Percentiles rank a stretch among this genome's conserved stretches.
Conservation (phyloP, 129 eudicot species). For the Apium graveolens region DNA sequence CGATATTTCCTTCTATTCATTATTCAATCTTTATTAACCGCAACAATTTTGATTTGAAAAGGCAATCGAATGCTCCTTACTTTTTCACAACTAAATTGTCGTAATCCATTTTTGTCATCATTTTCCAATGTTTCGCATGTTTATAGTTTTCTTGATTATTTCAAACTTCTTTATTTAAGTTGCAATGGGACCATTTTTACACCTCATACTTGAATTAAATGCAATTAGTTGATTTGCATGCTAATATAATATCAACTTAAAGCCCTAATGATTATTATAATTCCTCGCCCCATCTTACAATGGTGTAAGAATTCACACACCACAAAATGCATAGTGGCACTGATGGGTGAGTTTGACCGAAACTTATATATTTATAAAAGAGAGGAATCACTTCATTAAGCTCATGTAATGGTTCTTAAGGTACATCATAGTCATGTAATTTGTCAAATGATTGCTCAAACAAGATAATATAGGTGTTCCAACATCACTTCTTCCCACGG, state of each 20-base stretch:
- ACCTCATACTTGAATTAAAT: background rate
- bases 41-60: too few relatives aligned
- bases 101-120: too few relatives aligned
- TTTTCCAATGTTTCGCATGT: background rate
- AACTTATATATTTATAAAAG: too few relatives aligned
- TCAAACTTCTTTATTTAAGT: background rate
- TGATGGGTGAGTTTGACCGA: background rate
- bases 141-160: background rate
- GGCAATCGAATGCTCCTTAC: too few relatives aligned
- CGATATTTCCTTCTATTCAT: too few relatives aligned
- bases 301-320: background rate
- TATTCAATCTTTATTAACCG: too few relatives aligned
- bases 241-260: background rate
- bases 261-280: too few relatives aligned
- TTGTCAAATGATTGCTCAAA: background rate
- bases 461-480: background rate
- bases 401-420: too few relatives aligned
- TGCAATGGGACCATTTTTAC: background rate
- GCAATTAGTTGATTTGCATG: background rate
- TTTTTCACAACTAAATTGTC: too few relatives aligned
- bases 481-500: background rate
- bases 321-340: too few relatives aligned
- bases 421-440: background rate
- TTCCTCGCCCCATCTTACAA: too few relatives aligned
- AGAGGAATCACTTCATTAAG: background rate